Evolutionary conservation across 176 grass and related monocot species (phyloP).

Genomic region (Musa acuminata): DNA sequence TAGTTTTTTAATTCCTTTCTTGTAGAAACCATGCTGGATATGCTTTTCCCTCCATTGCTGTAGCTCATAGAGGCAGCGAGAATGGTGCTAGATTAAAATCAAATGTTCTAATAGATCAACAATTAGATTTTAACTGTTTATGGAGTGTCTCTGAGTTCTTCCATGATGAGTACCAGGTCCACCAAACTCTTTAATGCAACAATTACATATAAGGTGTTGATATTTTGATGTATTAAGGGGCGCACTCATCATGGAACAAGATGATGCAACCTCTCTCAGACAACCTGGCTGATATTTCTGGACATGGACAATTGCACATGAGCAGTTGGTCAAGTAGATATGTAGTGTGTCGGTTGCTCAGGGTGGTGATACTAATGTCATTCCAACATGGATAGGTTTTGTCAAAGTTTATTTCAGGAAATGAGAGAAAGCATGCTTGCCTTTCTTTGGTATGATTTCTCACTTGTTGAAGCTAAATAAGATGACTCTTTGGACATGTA

Average conservation of each 20-base stretch:
- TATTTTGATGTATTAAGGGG: not conserved
- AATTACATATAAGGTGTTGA: not conserved
- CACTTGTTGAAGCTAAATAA: too few species aligned
- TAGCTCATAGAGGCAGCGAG: not conserved
- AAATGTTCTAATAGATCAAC: not conserved
- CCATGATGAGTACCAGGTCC: not conserved
- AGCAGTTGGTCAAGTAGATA: too few species aligned
- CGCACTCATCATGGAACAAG: not conserved
- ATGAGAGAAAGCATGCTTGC: too few species aligned
- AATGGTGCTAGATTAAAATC: not conserved
- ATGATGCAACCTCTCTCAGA: not conserved
- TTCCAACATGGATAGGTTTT: too few species aligned
- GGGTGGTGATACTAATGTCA: too few species aligned
- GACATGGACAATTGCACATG: not conserved
- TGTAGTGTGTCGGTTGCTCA: too few species aligned
- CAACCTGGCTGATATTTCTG: not conserved
- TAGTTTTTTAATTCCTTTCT: not conserved
- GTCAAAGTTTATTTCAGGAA: too few species aligned
- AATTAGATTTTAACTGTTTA: not conserved
- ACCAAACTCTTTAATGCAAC: not conserved
- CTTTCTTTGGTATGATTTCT: too few species aligned
- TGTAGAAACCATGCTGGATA: not conserved
- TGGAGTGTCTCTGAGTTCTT: not conserved
- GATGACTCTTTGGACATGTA: too few species aligned
- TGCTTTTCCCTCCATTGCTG: not conserved